A percentile compares a stretch with the other conserved stretches of the same genome.
These are phyloP conservation scores for Talaromyces sp. DNA, from an alignment of 2,329 filamentous ascomycete species.

Conservation along the genomic window DNA sequence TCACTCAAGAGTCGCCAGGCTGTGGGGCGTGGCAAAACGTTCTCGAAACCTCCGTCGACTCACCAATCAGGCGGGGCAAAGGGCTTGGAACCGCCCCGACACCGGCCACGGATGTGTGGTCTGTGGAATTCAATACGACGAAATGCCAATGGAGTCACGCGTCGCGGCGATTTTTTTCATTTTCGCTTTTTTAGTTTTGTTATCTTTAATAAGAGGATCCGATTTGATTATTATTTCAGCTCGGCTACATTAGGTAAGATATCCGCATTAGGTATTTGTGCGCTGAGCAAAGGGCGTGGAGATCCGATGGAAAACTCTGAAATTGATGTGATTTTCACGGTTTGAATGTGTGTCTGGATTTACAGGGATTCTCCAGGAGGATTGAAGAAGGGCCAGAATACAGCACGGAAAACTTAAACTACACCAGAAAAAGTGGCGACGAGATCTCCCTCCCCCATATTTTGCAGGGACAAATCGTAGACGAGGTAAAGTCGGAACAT, in stretches of 20 bases:
- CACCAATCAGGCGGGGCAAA: slow-evolving; percentile 13
- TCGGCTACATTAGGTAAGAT: slow-evolving; percentile 5
- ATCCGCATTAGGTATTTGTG: slow-evolving; percentile 2
- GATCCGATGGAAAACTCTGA: not conserved
- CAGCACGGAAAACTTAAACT: not conserved
- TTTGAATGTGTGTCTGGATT: too few species aligned
- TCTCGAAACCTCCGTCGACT: slow-evolving; percentile 27
- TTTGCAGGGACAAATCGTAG: slow-evolving; percentile 28
- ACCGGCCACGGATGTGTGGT: slow-evolving; percentile 28
- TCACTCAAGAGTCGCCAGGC: slow-evolving; percentile 15
- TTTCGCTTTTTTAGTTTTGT: not conserved
- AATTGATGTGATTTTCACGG: not conserved
- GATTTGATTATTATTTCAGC: not conserved
- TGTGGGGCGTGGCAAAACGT: slow-evolving; percentile 39
- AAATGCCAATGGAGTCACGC: slow-evolving; percentile 11
- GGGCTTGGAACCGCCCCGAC: slow-evolving; percentile 22
- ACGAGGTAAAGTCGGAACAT: slow-evolving; percentile 30
- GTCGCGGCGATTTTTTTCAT: slow-evolving; percentile 10
- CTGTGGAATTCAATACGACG: slow-evolving; percentile 8
- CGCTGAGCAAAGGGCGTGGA: not conserved
- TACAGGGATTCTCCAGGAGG: not conserved
- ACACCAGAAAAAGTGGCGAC: slow-evolving; percentile 22
- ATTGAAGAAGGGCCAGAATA: not conserved
- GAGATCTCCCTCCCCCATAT: slow-evolving; percentile 24
- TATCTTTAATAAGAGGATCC: slow-evolving; percentile 3